Evolutionary conservation across 116 monocot species (phyloP).

Genomic region (Zostera marina): DNA sequence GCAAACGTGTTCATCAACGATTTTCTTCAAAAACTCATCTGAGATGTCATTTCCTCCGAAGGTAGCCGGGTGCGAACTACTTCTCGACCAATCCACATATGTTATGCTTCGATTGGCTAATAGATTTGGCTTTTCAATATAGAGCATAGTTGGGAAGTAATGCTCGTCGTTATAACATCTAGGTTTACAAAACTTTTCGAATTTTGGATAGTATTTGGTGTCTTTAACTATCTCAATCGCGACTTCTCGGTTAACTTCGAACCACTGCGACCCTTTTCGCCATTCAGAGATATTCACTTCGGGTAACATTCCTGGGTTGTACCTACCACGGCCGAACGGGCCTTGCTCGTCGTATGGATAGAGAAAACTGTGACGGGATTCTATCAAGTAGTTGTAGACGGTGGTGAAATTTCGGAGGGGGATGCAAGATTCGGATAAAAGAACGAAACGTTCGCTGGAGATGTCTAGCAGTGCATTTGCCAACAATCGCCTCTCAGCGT

Average conservation of each 20-base stretch:
- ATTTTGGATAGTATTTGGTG: constrained; percentile 39
- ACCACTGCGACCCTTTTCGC: constrained; percentile 88
- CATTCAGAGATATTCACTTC: constrained; percentile 34
- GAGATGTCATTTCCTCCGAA: constrained; percentile 29
- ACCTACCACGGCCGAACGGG: constrained; percentile 48
- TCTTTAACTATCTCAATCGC: constrained; percentile 39
- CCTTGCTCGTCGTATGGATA: constrained; percentile 39
- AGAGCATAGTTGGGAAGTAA: constrained; percentile 63
- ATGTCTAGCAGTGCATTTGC: constrained; percentile 71
- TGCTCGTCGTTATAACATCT: constrained; percentile 73
- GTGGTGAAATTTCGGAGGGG: constrained; percentile 51
- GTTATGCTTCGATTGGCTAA: constrained; percentile 47
- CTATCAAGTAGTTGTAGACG: constrained; percentile 31
- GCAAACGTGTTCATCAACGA: constrained; percentile 2
- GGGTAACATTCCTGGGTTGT: constrained; percentile 33
- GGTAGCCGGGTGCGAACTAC: constrained; percentile 63
- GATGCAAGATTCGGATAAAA: constrained; percentile 65
- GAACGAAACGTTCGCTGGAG: constrained; percentile 60
- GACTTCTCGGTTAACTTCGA: constrained; percentile 35
- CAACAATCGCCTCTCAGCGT: constrained; percentile 61
- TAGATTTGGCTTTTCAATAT: constrained; percentile 24
- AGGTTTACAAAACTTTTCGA: constrained; percentile 38
- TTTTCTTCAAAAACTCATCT: constrained; percentile 21
- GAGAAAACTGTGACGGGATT: constrained; percentile 36
- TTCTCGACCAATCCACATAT: constrained; percentile 64